Conservation (phyloP, 106 monocot genomes). For the Posidonia australis region DNA sequence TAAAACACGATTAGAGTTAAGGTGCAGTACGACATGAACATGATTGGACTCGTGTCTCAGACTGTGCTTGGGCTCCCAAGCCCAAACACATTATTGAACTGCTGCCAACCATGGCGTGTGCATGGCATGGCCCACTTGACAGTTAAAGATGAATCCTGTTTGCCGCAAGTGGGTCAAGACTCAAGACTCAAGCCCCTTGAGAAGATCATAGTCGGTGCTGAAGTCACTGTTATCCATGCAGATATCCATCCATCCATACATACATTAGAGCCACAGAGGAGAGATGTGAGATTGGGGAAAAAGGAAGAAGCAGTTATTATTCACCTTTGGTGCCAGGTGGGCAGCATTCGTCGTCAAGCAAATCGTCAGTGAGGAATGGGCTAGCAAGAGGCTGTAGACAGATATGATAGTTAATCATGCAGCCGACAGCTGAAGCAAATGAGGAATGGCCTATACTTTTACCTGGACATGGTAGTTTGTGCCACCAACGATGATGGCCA, state of each 20-base stretch:
- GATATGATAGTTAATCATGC: too few relatives aligned
- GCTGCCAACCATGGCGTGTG: too few relatives aligned
- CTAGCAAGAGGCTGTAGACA: slow-evolving; percentile 80
- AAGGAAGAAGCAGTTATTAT: too few relatives aligned
- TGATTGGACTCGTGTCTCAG: too few relatives aligned
- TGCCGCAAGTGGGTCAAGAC: slow-evolving; percentile 86
- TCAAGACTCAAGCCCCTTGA: slow-evolving; percentile 73
- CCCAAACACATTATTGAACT: too few relatives aligned
- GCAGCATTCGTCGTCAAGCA: slow-evolving; percentile 27
- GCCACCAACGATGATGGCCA: slow-evolving; percentile 90
- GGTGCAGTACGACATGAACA: too few relatives aligned
- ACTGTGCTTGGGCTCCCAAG: too few relatives aligned
- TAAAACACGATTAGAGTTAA: too few relatives aligned
- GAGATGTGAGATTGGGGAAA: neutral
- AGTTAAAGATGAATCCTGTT: slow-evolving; percentile 93
- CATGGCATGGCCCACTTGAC: too few relatives aligned
- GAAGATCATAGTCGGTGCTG: slow-evolving; percentile 37
- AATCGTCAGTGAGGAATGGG: slow-evolving; percentile 75
- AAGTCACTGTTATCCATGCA: too few relatives aligned
- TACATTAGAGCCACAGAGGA: too few relatives aligned
- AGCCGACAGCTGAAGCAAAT: neutral
- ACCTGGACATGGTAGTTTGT: slow-evolving; percentile 93
- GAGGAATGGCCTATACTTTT: neutral
- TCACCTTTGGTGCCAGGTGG: slow-evolving; percentile 8
- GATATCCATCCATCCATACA: too few relatives aligned